Conservation (phyloP, 805 yeast genomes). For the Kazachstania viticola region DNA sequence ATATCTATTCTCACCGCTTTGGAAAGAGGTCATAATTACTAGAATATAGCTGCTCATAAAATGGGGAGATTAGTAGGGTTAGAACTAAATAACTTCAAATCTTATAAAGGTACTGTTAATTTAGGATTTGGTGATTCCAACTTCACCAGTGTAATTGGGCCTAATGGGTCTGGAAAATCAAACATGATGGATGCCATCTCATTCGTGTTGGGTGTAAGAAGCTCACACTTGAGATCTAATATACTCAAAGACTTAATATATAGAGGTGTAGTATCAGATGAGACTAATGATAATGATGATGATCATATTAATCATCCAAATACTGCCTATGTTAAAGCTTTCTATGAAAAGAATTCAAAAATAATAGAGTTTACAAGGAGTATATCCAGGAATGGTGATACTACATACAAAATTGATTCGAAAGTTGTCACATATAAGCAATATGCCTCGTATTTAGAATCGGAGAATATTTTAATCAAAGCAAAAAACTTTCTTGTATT, state of each 20-base stretch:
- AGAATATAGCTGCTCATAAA: too few species aligned
- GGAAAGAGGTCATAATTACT: too few species aligned
- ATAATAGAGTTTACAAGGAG: slow-evolving; percentile 51
- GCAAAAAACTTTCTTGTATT: slow-evolving; percentile 89
- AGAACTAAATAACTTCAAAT: slow-evolving; percentile 80
- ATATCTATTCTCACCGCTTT: too few species aligned
- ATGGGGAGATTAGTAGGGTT: slow-evolving; percentile 81
- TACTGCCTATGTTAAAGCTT: slow-evolving; percentile 68
- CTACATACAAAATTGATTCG: slow-evolving; percentile 59
- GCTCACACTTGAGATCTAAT: slow-evolving; percentile 63
- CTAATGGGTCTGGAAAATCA: slow-evolving; percentile 97
- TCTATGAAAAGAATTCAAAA: slow-evolving; percentile 54
- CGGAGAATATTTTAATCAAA: slow-evolving; percentile 73
- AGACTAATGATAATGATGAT: slow-evolving; percentile 13
- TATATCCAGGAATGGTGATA: slow-evolving; percentile 45
- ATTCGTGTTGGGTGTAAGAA: slow-evolving; percentile 79
- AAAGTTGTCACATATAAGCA: slow-evolving; percentile 47
- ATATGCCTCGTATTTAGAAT: slow-evolving; percentile 54
- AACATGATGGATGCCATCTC: slow-evolving; percentile 97
- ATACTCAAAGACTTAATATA: slow-evolving; percentile 69
- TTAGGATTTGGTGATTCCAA: slow-evolving; percentile 75
- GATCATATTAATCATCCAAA: slow-evolving; percentile 15
- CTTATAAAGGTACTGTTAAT: slow-evolving; percentile 65
- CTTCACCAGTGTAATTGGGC: slow-evolving; percentile 90
- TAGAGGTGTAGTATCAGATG: slow-evolving; percentile 40